A percentile compares a stretch with the other conserved stretches of the same genome.
Conservation (phyloP, 1,284 basidiomycete genomes). For the Ganoderma resinaceum region DNA sequence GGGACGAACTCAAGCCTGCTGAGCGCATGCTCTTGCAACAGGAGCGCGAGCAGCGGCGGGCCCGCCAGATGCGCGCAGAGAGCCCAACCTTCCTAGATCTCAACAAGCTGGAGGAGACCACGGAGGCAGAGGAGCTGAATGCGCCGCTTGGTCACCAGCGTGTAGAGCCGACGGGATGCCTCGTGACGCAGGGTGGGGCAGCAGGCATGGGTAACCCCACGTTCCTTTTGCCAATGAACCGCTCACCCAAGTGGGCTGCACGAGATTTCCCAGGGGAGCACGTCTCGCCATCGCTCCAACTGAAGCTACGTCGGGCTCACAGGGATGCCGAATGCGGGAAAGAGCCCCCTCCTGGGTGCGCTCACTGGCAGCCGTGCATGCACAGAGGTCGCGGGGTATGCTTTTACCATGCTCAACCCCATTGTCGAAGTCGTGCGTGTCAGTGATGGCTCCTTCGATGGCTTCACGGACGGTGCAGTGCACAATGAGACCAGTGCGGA, state of each 20-base stretch:
- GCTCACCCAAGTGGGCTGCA: slow-evolving; percentile 84
- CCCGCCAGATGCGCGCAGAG: slow-evolving; percentile 50
- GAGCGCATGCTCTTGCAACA: slow-evolving; percentile 69
- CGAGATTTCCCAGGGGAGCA: slow-evolving; percentile 85
- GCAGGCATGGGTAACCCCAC: slow-evolving; percentile 94
- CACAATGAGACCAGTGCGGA: slow-evolving; percentile 80
- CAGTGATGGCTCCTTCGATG: slow-evolving; percentile 81
- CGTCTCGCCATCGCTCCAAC: slow-evolving; percentile 87
- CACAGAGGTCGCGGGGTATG: slow-evolving; percentile 90
- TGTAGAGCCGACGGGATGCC: slow-evolving; percentile 65
- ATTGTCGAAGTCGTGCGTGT: slow-evolving; percentile 94
- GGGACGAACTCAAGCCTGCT: slow-evolving; percentile 79
- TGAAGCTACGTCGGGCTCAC: slow-evolving; percentile 97
- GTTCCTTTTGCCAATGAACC: slow-evolving; percentile 74
- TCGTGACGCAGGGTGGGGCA: slow-evolving; percentile 81
- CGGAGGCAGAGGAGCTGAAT: slow-evolving; percentile 53
- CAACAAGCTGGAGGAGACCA: slow-evolving; percentile 54
- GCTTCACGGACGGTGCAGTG: slow-evolving; percentile 56
- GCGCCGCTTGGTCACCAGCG: slow-evolving; percentile 74
- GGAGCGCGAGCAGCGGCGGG: slow-evolving; percentile 64
- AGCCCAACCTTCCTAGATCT: slow-evolving; percentile 67
- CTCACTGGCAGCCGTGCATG: slow-evolving; percentile 86
- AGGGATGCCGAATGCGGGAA: slow-evolving; percentile 94
- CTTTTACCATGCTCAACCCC: slow-evolving; percentile 96
- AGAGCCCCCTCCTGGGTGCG: slow-evolving; percentile 90